Percentiles rank a stretch among this genome's conserved stretches.
These are phyloP conservation scores for Cenchrus americanus DNA, from an alignment of 176 grass and related monocot genomes.

Conservation along the genomic window DNA sequence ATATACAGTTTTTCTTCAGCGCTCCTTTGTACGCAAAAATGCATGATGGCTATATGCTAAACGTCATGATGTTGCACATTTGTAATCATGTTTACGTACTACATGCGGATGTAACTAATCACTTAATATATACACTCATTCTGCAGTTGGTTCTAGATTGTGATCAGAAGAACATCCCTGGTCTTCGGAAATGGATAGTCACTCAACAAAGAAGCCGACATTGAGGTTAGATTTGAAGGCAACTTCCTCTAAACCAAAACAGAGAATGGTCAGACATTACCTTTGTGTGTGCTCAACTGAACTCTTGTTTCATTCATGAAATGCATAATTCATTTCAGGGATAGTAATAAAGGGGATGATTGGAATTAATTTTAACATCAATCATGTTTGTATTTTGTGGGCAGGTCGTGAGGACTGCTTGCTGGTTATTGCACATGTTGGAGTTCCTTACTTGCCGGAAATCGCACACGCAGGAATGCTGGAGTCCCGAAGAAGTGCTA, in stretches of 20 bases:
- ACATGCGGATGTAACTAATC: not conserved
- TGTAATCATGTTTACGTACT: not conserved
- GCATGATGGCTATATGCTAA: not conserved
- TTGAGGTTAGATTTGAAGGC: conserved; percentile 57
- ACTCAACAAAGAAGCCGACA: conserved; percentile 60
- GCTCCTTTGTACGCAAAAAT: conserved; percentile 18
- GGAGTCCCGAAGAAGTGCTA: too few relatives aligned
- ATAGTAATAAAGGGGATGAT: not conserved
- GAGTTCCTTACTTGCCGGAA: too few relatives aligned
- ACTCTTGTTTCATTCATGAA: conserved; percentile 7
- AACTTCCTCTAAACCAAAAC: not conserved
- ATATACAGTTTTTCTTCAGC: conserved; percentile 23
- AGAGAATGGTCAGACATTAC: not conserved
- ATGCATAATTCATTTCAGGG: conserved; percentile 57
- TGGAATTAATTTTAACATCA: too few relatives aligned
- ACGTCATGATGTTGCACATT: not conserved
- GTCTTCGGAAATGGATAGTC: conserved; percentile 71
- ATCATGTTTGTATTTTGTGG: too few relatives aligned
- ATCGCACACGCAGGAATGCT: too few relatives aligned
- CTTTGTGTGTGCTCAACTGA: not conserved
- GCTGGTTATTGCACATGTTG: too few relatives aligned
- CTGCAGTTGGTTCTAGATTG: conserved; percentile 90
- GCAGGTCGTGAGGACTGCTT: too few relatives aligned
- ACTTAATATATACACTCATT: conserved; percentile 11
- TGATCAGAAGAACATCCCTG: conserved; percentile 91